Evolutionary conservation across 2,329 filamentous ascomycete species (phyloP), one percentile per base, ranked within the genome.

Genomic region (Fusarium torreyae): DNA sequence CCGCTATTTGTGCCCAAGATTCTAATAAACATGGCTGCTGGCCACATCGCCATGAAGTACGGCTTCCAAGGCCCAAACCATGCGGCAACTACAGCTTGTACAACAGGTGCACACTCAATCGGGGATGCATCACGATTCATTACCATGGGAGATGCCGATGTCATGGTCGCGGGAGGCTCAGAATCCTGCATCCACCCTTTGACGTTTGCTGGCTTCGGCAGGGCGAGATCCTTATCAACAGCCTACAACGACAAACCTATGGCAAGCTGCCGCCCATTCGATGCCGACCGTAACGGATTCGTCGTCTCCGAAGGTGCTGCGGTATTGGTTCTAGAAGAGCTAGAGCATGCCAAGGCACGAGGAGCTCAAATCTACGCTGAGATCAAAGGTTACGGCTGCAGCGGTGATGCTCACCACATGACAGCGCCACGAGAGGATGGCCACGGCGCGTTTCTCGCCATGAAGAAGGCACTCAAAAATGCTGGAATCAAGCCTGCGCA

Each of bases 151-250:
- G 95, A 98, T 77, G 95, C 95, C 45, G 88, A 97, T 78, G 91
- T 98, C 56, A 98, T 99, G 94, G 82, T 99, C 10, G 94, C 96
- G n/a, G 96, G 96, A 42, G 95, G 95, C 28, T 89, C 95, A 10
- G 96, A 99, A 80, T 94, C 95, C 1, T 99, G 96, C 78, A 95
- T 99, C 57, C 95, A 99, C 77, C 96, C 96, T 11, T 85, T 99
- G 43, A 93, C 95, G 3, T 92, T 98, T 71, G 93, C 94, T 8
- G 96, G 95, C 8, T 99, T 99, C 76, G 92, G 94, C 24, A 88
- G 94, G 66, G 94, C 94, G 2, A 88, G 95, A 62, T 98, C 94
- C 53, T 83, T 99, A 36, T 91, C 94, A 8, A 97, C 93, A 0
- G 87, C 85, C 5, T 97, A 89, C 82, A 98, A 98, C 75, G 83